phyloP scores from a whole-genome alignment of 768 basidiomycete species.

The Amanita phalloides region DNA sequence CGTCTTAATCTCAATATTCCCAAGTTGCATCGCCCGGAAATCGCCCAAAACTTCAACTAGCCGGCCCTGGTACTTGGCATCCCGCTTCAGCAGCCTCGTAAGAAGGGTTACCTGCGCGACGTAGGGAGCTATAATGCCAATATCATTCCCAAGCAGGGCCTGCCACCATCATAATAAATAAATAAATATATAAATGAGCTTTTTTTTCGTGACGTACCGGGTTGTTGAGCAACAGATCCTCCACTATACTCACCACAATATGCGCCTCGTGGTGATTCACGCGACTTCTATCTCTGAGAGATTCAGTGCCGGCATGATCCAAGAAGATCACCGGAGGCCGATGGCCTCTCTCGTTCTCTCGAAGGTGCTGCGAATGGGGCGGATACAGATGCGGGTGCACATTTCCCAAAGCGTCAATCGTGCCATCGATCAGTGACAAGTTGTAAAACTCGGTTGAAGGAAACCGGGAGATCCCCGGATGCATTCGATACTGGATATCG shows the following conservation, averaged over 20 bases:
- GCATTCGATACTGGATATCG: conserved; percentile 95
- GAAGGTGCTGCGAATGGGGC: conserved; percentile 47
- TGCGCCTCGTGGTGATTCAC: conserved; percentile 72
- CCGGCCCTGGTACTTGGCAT: conserved; percentile 38
- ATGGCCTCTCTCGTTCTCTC: conserved; percentile 23
- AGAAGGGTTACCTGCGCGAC: conserved; percentile 76
- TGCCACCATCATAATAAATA: conserved; percentile 9
- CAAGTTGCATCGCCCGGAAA: conserved; percentile 53
- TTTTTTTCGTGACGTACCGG: conserved; percentile 28
- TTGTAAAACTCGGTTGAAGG: conserved; percentile 81
- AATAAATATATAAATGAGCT: too few relatives aligned
- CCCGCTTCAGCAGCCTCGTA: conserved; percentile 49
- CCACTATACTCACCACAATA: conserved; percentile 70
- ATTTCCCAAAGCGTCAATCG: conserved; percentile 42
- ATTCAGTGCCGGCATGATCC: conserved; percentile 67
- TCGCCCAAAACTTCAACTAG: conserved; percentile 54
- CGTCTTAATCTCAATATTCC: conserved; percentile 75
- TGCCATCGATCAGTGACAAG: conserved; percentile 61
- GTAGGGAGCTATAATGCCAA: conserved; percentile 92
- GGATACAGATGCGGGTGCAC: conserved; percentile 44
- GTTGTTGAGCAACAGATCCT: conserved; percentile 71
- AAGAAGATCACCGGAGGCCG: conserved; percentile 68
- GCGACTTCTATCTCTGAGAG: conserved; percentile 55
- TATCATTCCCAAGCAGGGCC: conserved; percentile 61
- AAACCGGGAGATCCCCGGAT: conserved; percentile 81